Percentiles rank a stretch among this genome's conserved stretches.
Conservation (phyloP, 768 basidiomycete species). For the Calocybe cyanea region DNA sequence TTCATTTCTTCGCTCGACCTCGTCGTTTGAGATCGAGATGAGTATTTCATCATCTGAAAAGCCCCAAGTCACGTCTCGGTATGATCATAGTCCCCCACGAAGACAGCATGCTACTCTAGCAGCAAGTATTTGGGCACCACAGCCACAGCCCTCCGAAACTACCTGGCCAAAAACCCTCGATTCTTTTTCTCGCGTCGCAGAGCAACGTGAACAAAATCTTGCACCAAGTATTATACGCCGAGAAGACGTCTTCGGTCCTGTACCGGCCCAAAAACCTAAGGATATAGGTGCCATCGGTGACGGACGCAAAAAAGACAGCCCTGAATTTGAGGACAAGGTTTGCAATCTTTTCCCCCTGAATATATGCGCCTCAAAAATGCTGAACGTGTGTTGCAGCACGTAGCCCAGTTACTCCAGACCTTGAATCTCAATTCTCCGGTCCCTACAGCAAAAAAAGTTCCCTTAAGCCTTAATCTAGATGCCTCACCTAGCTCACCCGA, state of each 20-base stretch:
- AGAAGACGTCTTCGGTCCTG: constrained; percentile 68
- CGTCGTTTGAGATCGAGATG: too few species aligned
- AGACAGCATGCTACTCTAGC: constrained; percentile 36
- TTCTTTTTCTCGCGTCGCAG: constrained; percentile 51
- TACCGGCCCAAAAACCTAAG: constrained; percentile 31
- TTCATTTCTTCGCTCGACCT: too few species aligned
- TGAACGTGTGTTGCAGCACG: constrained; percentile 44
- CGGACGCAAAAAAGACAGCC: constrained; percentile 61
- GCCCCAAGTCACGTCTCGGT: constrained; percentile 31
- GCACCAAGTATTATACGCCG: constrained; percentile 28
- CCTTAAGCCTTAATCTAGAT: constrained; percentile 42
- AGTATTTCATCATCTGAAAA: constrained; percentile 10
- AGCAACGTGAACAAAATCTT: constrained; percentile 35
- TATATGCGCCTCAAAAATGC: constrained; percentile 5
- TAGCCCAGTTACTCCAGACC: constrained; percentile 76
- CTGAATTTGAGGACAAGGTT: constrained; percentile 38
- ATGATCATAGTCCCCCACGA: constrained; percentile 32
- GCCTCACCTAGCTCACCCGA: constrained; percentile 57
- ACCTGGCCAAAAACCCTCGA: constrained; percentile 70
- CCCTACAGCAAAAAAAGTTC: constrained; percentile 41
- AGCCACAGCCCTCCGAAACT: constrained; percentile 61
- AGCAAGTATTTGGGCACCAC: constrained; percentile 81
- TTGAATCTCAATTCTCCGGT: constrained; percentile 77
- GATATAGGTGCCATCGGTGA: constrained; percentile 79
- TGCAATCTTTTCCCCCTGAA: constrained; percentile 1